Conservation (phyloP, 768 basidiomycete genomes). For the Gelatoporia subvermispora region DNA sequence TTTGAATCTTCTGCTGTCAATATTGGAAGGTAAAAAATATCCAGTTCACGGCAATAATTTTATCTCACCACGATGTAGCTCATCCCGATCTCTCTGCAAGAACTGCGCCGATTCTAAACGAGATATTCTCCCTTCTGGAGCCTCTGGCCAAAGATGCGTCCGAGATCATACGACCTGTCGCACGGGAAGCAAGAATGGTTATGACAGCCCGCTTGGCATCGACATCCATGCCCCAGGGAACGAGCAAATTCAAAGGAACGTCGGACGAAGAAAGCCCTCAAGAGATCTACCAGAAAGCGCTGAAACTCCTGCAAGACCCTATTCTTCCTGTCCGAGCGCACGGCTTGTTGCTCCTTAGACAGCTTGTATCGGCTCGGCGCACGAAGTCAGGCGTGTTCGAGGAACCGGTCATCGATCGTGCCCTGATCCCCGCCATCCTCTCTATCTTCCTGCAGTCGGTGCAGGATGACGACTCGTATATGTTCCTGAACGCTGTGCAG, state of each 20-base stretch:
- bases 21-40: slow-evolving; percentile 91
- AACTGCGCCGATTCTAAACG: slow-evolving; percentile 58
- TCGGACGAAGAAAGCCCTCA: slow-evolving; percentile 39
- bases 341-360: slow-evolving; percentile 76
- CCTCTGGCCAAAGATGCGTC: slow-evolving; percentile 46
- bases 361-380: slow-evolving; percentile 53
- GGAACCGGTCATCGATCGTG: slow-evolving; percentile 40
- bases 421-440: slow-evolving; percentile 76
- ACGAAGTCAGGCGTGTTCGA: slow-evolving; percentile 7
- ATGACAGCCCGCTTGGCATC: slow-evolving; percentile 78
- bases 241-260: slow-evolving; percentile 18
- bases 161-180: slow-evolving; percentile 47
- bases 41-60: too few relatives aligned
- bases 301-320: slow-evolving; percentile 86
- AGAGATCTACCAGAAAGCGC: slow-evolving; percentile 78
- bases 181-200: slow-evolving; percentile 78
- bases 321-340: slow-evolving; percentile 93
- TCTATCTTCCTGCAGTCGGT: slow-evolving; percentile 82
- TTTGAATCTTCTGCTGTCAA: slow-evolving; percentile 73
- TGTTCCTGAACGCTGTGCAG: slow-evolving; percentile 89
- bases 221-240: slow-evolving; percentile 33
- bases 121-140: slow-evolving; percentile 66
- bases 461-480: slow-evolving; percentile 92
- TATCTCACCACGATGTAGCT: too few relatives aligned
- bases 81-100: slow-evolving; percentile 59